These are phyloP conservation scores for Paecilomyces sp. DNA, from an alignment of 2,329 filamentous ascomycete species.

Conservation along the genomic window DNA sequence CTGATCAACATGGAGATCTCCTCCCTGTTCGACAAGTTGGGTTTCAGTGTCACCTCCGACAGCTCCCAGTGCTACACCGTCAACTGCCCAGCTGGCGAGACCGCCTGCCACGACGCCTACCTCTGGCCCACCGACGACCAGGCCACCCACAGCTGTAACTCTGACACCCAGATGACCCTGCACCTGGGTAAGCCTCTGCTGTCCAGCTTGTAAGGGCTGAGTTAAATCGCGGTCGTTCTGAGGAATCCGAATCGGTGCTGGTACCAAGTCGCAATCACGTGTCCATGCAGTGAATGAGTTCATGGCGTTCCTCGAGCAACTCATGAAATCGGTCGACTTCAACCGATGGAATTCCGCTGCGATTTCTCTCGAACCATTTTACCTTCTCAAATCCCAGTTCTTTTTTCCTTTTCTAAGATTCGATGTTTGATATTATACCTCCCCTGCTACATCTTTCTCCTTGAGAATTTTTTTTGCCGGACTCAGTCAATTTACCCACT, in stretches of 20 bases:
- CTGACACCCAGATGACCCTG: slow-evolving; percentile 30
- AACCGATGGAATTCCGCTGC: background rate
- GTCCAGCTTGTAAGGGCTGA: background rate
- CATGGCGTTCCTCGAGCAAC: background rate
- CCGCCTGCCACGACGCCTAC: slow-evolving; percentile 18
- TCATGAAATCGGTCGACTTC: background rate
- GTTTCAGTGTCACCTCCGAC: slow-evolving; percentile 19
- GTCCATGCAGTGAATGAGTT: background rate
- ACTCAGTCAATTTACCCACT: background rate
- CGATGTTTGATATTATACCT: background rate
- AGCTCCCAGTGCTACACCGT: slow-evolving; percentile 14
- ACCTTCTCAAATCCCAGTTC: background rate
- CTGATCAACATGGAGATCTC: slow-evolving; percentile 18
- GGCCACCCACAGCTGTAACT: slow-evolving; percentile 14
- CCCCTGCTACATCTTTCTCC: background rate
- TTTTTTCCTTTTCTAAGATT: background rate
- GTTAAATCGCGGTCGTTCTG: background rate
- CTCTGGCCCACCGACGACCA: slow-evolving; percentile 20
- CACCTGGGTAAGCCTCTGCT: background rate
- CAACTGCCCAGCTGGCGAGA: slow-evolving; percentile 18
- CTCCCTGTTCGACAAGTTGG: slow-evolving; percentile 13
- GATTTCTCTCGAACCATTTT: background rate
- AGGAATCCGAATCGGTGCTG: background rate
- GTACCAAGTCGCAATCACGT: background rate
- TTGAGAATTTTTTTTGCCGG: background rate